Conservation (phyloP, 2,329 filamentous ascomycete genomes). For the Fusarium sp. region DNA sequence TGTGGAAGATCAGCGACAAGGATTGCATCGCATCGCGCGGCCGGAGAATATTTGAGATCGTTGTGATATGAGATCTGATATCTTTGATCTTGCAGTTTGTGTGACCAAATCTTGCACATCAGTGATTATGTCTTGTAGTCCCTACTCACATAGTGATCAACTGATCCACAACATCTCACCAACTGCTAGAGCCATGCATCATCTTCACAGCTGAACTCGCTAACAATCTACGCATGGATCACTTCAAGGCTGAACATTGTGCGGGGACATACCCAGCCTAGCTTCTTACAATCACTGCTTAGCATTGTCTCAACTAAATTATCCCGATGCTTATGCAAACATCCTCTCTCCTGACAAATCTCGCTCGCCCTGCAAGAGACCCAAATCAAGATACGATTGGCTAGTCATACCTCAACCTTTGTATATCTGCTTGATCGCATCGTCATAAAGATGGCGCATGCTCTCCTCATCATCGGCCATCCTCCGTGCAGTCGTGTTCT, state of each 20-base stretch:
- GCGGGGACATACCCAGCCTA: not conserved
- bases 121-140: not conserved
- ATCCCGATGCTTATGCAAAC: not conserved
- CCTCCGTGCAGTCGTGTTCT: not conserved
- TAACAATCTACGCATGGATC: not conserved
- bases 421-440: conserved; percentile 24
- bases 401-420: not conserved
- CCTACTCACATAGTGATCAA: not conserved
- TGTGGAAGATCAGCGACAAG: not conserved
- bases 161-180: not conserved
- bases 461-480: not conserved
- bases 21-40: not conserved
- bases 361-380: not conserved
- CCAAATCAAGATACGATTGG: not conserved
- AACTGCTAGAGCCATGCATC: not conserved
- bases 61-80: not conserved
- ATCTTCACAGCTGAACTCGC: not conserved
- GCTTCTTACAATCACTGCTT: not conserved
- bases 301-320: conserved; percentile 15
- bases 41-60: not conserved
- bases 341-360: not conserved
- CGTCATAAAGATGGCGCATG: conserved; percentile 10
- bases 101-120: not conserved
- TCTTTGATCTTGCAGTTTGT: not conserved
- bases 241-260: conserved; percentile 8